phyloP scores from a whole-genome alignment of 495 filamentous ascomycete species.

The Penicillium mononematosum region DNA sequence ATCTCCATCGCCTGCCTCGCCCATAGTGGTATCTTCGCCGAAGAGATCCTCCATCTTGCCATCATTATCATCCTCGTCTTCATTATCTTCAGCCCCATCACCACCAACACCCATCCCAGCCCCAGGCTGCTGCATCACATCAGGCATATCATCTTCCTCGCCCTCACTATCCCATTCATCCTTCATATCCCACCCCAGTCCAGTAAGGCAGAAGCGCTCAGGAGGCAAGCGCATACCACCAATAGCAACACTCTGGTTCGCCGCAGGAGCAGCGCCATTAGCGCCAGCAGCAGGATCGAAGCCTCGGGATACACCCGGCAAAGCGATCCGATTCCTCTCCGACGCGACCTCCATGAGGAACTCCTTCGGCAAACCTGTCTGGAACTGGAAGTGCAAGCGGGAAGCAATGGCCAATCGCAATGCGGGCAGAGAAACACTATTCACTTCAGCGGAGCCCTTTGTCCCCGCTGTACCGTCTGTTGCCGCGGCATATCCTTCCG shows the following conservation, averaged over 20 bases:
- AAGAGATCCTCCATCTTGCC: conserved; percentile 62
- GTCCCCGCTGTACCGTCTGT: conserved; percentile 27
- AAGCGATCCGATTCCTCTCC: conserved; percentile 74
- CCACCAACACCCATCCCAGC: conserved; percentile 19
- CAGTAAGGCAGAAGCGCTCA: conserved; percentile 89
- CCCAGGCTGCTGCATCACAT: conserved; percentile 25
- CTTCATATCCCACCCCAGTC: conserved; percentile 76
- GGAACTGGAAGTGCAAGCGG: conserved; percentile 64
- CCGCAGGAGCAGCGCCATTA: conserved; percentile 16
- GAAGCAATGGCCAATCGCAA: conserved; percentile 64
- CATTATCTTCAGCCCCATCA: conserved; percentile 39
- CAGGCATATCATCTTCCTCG: conserved; percentile 51
- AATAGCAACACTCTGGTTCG: conserved; percentile 42
- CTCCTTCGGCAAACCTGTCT: conserved; percentile 71
- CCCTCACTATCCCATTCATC: conserved; percentile 72
- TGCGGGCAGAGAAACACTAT: conserved; percentile 53
- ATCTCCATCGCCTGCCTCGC: conserved; percentile 41
- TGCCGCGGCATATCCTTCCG: conserved; percentile 50
- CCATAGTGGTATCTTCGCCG: conserved; percentile 50
- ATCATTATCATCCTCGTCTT: conserved; percentile 51
- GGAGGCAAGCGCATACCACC: conserved; percentile 80
- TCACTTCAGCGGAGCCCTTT: conserved; percentile 36
- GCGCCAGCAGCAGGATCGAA: conserved; percentile 40
- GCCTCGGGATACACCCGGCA: conserved; percentile 75
- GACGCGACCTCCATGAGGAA: conserved; percentile 79